Evolutionary conservation across 192 early-diverging fungal genomes (phyloP).

Genomic region (Spinellus fusiger): DNA sequence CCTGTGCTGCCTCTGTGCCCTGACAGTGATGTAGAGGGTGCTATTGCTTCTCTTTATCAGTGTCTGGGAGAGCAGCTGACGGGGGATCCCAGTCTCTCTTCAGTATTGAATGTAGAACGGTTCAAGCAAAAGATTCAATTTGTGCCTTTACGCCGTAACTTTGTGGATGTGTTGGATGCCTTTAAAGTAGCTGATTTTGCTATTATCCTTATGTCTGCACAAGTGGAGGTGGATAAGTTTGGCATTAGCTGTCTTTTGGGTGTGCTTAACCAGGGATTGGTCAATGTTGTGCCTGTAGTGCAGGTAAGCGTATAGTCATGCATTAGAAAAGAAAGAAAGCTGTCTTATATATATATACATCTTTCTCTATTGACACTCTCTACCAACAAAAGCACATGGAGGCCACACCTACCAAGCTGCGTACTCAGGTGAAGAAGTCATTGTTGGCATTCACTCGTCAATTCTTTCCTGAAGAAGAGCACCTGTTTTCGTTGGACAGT

Average conservation of each 20-base stretch:
- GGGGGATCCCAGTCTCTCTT: neutral
- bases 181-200: slow-evolving; percentile 90
- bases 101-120: slow-evolving; percentile 52
- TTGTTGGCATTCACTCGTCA: slow-evolving; percentile 76
- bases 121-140: slow-evolving; percentile 92
- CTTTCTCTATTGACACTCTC: neutral
- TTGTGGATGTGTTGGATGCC: slow-evolving; percentile 82
- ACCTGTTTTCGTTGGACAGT: slow-evolving; percentile 61
- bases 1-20: slow-evolving; percentile 86
- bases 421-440: slow-evolving; percentile 76
- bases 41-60: slow-evolving; percentile 49
- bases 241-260: slow-evolving; percentile 78
- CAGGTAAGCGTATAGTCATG: slow-evolving; percentile 32
- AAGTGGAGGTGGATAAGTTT: slow-evolving; percentile 89
- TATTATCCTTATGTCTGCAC: slow-evolving; percentile 81
- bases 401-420: slow-evolving; percentile 52
- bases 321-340: neutral
- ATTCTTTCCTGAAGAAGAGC: slow-evolving; percentile 83
- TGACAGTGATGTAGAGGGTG: slow-evolving; percentile 52
- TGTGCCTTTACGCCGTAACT: slow-evolving; percentile 67
- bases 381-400: slow-evolving; percentile 54
- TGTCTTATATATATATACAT: neutral
- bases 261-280: slow-evolving; percentile 86
- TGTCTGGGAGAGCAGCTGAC: slow-evolving; percentile 33
- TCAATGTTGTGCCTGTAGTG: slow-evolving; percentile 65